Conservation (phyloP, 345 rosid genomes). For the Aquilaria yunnanensis region DNA sequence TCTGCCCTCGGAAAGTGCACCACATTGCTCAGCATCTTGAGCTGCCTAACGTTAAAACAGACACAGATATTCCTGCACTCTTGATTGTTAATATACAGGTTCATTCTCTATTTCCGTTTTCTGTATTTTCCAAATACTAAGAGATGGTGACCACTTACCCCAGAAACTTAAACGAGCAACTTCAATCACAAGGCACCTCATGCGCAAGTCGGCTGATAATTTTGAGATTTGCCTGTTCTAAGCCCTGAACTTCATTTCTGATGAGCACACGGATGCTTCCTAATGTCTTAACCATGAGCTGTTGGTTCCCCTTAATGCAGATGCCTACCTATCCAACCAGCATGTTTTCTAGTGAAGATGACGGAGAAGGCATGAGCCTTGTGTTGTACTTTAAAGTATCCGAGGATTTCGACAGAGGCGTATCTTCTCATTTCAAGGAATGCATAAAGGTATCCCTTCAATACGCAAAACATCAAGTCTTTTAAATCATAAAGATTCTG, state of each 20-base stretch:
- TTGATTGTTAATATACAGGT: conserved; percentile 76
- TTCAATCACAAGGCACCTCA: too few species aligned
- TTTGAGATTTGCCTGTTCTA: too few species aligned
- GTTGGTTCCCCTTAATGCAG: conserved; percentile 21
- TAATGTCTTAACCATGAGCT: neutral
- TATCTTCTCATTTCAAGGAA: conserved; percentile 60
- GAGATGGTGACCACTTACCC: too few species aligned
- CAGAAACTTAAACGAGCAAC: too few species aligned
- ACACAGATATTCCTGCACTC: conserved; percentile 41
- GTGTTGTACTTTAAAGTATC: conserved; percentile 60
- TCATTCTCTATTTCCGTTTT: conserved; percentile 1
- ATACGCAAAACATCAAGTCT: too few species aligned
- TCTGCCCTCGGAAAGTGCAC: conserved; percentile 51
- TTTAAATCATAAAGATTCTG: too few species aligned
- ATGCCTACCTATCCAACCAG: conserved; percentile 68
- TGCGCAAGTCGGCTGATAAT: too few species aligned
- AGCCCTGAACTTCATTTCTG: too few species aligned
- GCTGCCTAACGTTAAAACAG: conserved; percentile 41
- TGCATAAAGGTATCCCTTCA: conserved; percentile 46
- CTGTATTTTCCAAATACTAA: neutral
- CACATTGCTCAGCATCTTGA: conserved; percentile 83
- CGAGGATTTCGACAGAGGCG: conserved; percentile 45
- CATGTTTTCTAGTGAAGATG: conserved; percentile 48
- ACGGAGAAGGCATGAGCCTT: conserved; percentile 89
- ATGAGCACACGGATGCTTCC: too few species aligned